Conservation (phyloP, 306 rosid species). For the Trifolium fragiferum region DNA sequence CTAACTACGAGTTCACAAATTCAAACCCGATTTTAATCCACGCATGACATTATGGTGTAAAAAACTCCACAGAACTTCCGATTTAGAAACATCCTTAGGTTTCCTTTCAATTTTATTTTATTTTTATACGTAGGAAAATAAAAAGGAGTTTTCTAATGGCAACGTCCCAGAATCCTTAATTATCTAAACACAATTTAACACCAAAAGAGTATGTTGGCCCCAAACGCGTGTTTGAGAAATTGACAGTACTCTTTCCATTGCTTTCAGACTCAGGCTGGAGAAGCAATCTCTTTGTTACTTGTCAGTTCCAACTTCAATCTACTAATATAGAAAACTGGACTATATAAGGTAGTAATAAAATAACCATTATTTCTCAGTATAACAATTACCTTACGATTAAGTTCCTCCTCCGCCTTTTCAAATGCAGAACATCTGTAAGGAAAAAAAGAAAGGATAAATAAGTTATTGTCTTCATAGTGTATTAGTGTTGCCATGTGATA, state of each 20-base stretch:
- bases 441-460: slow-evolving; percentile 14
- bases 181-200: not conserved
- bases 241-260: not conserved
- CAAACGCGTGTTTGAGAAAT: not conserved
- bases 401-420: slow-evolving; percentile 58
- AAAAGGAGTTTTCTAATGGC: not conserved
- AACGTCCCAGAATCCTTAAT: slow-evolving; percentile 27
- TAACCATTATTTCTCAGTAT: slow-evolving; percentile 13
- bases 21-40: not conserved
- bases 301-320: not conserved
- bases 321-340: slow-evolving; percentile 1
- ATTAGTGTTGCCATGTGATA: not conserved
- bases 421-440: slow-evolving; percentile 65
- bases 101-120: slow-evolving; percentile 3
- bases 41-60: not conserved
- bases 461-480: slow-evolving; percentile 19
- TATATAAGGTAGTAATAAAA: slow-evolving; percentile 22
- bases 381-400: slow-evolving; percentile 65
- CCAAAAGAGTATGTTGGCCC: not conserved
- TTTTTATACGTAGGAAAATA: not conserved
- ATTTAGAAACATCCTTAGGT: slow-evolving; percentile 4
- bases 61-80: not conserved
- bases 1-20: not conserved
- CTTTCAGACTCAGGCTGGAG: slow-evolving; percentile 1
- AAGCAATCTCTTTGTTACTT: not conserved